These are phyloP conservation scores for Barbarea vulgaris DNA, from an alignment of 345 rosid species.

Conservation along the genomic window DNA sequence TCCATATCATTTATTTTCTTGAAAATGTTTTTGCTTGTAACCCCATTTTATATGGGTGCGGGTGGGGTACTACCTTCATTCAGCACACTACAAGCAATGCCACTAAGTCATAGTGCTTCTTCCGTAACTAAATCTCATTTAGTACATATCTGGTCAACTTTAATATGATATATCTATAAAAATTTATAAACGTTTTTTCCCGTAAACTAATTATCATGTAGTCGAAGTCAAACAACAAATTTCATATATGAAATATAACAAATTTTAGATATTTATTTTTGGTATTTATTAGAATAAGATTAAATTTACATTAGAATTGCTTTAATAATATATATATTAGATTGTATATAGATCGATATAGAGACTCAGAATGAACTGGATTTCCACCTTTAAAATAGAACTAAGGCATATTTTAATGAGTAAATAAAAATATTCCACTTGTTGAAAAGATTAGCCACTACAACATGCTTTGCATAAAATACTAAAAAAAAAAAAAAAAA, in stretches of 20 bases:
- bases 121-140: constrained; percentile 36
- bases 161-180: constrained; percentile 21
- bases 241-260: neutral
- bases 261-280: neutral
- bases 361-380: constrained; percentile 15
- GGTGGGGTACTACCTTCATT: constrained; percentile 39
- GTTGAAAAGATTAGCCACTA: constrained; percentile 40
- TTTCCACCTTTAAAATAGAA: constrained; percentile 30
- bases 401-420: constrained; percentile 13
- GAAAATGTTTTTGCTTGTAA: neutral
- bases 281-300: neutral
- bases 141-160: constrained; percentile 37
- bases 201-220: neutral
- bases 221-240: neutral
- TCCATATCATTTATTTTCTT: neutral
- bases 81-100: constrained; percentile 34
- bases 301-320: neutral
- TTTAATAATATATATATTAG: neutral
- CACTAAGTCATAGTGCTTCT: constrained; percentile 43
- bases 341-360: constrained; percentile 9
- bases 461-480: constrained; percentile 33
- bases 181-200: neutral
- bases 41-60: constrained; percentile 26
- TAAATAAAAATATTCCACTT: constrained; percentile 37
- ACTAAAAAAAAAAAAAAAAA: neutral